Base-by-base conservation (phyloP, 495 filamentous ascomycete genomes). In the Emericellopsis terricola region DNA sequence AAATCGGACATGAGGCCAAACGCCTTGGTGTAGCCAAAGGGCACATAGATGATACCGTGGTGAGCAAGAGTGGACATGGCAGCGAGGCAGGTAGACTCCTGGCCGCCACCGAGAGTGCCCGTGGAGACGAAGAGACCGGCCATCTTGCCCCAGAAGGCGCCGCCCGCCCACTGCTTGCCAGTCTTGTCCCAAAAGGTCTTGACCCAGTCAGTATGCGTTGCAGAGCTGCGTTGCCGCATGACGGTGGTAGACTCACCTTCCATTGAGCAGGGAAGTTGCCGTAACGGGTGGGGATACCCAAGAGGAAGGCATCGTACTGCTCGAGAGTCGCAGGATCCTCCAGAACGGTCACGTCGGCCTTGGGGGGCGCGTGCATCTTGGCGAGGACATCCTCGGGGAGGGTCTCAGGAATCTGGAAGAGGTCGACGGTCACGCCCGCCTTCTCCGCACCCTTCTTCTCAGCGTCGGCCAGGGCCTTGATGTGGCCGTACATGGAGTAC, bases 261-360 rank as follows among this genome's bases (percentile, higher is more conserved):
- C 79, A 96, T 60, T 97, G 89, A 18, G 78, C 85, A 27, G 89
- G 86, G 69, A 94, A 92, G 73, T 93, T 99, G 53, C 89, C 89
- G 62, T 81, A 99, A 37, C 89, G 77, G n/a, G 89, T 99, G 19
- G 89, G 89, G 56, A 99, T 85, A 45, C 91, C 91, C 41, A 99
- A 69, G 24, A 99, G 76, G 59, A 99, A 76, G 50, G 65, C 89
- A 50, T 96, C 85, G 62, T 89, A 94, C 36, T 69, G 38, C 41
- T 71, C 64, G n/a, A 94, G 72, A 9, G 54, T 62, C 4, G 62
- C 49, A 15, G 83, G 74, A 49, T 78, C 71, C 6, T 48, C 39
- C 45, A 76, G 59, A 34, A 76, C 50, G 21, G 82, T 73, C 55
- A 82, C 62, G 50, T 66, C 62, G 35, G 64, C 47, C 66, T 94